A percentile compares a stretch with the other conserved stretches of the same genome.
Conservation (phyloP, 2,329 filamentous ascomycete genomes). For the Colletotrichum horii region DNA sequence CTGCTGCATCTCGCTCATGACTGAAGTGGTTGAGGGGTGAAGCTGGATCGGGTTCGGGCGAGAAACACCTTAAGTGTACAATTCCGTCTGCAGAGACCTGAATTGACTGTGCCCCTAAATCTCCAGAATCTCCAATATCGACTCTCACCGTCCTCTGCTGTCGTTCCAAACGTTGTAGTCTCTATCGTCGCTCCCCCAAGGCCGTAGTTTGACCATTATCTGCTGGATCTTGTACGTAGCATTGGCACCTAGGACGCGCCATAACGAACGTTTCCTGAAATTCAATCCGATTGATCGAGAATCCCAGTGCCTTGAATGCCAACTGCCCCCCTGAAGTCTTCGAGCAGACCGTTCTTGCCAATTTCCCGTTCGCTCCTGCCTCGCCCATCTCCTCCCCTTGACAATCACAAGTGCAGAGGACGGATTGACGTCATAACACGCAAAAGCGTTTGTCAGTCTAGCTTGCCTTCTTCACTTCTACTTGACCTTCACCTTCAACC, state of each 20-base stretch:
- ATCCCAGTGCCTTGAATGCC: background rate
- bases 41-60: background rate
- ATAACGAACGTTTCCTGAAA: background rate
- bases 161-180: no score
- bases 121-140: no score
- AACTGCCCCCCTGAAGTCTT: background rate
- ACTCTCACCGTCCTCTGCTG: no score
- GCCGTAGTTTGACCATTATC: background rate
- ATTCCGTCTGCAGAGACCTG: background rate
- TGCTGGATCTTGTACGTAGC: background rate
- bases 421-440: background rate
- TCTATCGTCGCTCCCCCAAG: background rate
- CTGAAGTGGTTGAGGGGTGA: background rate
- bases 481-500: background rate
- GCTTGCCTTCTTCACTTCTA: background rate
- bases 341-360: background rate
- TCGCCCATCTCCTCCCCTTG: background rate
- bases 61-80: background rate
- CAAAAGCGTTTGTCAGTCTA: background rate
- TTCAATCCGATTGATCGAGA: background rate
- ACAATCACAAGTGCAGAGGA: background rate
- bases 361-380: background rate
- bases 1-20: background rate
- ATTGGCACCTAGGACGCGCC: background rate
- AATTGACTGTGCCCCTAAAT: no score